Evolutionary conservation across 2,329 filamentous ascomycete genomes (phyloP), one percentile per base, ranked within the genome.

Genomic region (Passalora sequoiae): DNA sequence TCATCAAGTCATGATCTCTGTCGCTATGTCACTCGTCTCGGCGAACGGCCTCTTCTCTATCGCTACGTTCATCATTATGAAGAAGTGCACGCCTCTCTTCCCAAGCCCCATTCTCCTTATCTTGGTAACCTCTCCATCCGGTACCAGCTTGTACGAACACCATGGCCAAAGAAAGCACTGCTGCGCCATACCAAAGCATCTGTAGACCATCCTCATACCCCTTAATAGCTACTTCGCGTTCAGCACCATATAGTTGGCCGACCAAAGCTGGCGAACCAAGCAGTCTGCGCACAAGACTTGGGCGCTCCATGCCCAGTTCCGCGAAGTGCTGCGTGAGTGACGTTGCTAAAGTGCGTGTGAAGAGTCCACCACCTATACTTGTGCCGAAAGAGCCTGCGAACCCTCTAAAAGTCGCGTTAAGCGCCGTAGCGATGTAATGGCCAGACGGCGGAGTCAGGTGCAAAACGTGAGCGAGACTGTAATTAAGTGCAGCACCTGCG

Each of bases 361-460:
- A 91, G 40, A 86, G 71, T 0, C 87, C 87, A 2, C 87, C 86
- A 2, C 86, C 85, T 36, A 91, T 83, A 0, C 86, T 80, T 1
- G 83, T 84, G 2, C 87, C 86, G 55, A 94, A 92, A 39, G 80
- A 84, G 10, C 86, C 86, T 0, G 85, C 84, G 51, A 92, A 89
- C 4, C 85, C 85, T 3, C 88, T 76, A 65, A 91, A 91, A 1
- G 86, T 94, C 20, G 83, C 79, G 3, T 91, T 66, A 30, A 94
- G 70, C 9, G 85, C 84, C 0, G 83, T 87, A 3, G 84, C 79
- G 38, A 92, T 79, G 57, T 85, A 88, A 56, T 89, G 84, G 1
- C 80, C 78, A 5, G 77, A 72, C 0, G 77, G 71, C 0, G 71
- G 69, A 0, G 83, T 84, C 4, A 91, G 71, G 60, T 92, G 84